phyloP scores from a whole-genome alignment of 2,329 filamentous ascomycete species.

The Aspergillus viridinutans region DNA sequence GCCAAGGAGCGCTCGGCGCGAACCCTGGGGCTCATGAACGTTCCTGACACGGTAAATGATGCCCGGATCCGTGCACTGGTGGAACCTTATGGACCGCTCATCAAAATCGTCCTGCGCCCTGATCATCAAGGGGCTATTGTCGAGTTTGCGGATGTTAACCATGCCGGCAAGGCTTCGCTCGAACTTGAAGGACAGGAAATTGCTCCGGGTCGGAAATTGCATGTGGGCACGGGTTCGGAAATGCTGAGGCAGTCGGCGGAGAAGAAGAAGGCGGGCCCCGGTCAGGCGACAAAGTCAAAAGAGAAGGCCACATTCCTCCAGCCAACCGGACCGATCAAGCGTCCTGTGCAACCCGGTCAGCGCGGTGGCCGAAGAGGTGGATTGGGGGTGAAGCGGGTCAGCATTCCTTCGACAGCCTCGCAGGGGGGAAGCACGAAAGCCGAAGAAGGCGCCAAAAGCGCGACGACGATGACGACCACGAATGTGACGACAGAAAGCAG shows the following conservation, averaged over 20 bases:
- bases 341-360: constrained; percentile 43
- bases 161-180: constrained; percentile 59
- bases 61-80: constrained; percentile 71
- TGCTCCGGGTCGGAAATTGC: constrained; percentile 38
- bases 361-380: constrained; percentile 46
- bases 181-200: constrained; percentile 47
- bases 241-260: constrained; percentile 43
- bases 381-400: constrained; percentile 46
- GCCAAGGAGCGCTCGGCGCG: constrained; percentile 53
- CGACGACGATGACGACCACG: constrained; percentile 22
- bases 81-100: constrained; percentile 65
- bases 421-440: constrained; percentile 2
- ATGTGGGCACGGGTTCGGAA: constrained; percentile 50
- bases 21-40: constrained; percentile 74
- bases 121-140: constrained; percentile 81
- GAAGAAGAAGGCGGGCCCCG: constrained; percentile 36
- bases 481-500: constrained; percentile 21
- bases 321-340: constrained; percentile 36
- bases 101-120: constrained; percentile 74
- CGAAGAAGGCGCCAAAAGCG: constrained; percentile 11
- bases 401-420: constrained; percentile 9
- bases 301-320: constrained; percentile 28
- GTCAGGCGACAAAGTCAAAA: constrained; percentile 39
- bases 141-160: constrained; percentile 68
- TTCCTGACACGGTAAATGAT: constrained; percentile 91